phyloP scores from a whole-genome alignment of 352 stramenopile genomes.

The Globisporangium splendens region DNA sequence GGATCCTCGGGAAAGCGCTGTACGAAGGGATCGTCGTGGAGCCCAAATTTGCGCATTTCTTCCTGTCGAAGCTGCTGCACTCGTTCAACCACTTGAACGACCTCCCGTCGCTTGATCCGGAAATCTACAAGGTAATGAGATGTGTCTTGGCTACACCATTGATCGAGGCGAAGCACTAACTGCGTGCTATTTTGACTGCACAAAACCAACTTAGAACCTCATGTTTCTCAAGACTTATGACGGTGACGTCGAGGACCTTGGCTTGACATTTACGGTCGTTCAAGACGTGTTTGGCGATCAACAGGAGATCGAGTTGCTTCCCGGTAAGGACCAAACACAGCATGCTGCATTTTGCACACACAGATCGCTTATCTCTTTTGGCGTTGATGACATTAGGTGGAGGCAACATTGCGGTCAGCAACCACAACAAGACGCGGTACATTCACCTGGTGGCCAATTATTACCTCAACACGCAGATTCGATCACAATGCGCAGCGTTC shows the following conservation, averaged over 20 bases:
- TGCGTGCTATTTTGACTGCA: background rate
- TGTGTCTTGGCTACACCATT: background rate
- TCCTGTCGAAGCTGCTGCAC: slow-evolving; percentile 91
- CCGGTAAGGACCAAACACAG: slow-evolving; percentile 25
- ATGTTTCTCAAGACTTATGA: slow-evolving; percentile 96
- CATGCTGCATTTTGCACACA: too few relatives aligned
- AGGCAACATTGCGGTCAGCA: slow-evolving; percentile 85
- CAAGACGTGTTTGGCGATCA: slow-evolving; percentile 87
- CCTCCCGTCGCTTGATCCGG: slow-evolving; percentile 88
- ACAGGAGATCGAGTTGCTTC: slow-evolving; percentile 87
- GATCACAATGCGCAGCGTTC: slow-evolving; percentile 92
- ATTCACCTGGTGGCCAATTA: slow-evolving; percentile 95
- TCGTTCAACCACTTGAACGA: slow-evolving; percentile 82
- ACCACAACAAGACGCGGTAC: slow-evolving; percentile 93
- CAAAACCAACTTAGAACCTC: slow-evolving; percentile 65
- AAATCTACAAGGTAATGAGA: slow-evolving; percentile 89
- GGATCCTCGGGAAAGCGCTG: slow-evolving; percentile 94
- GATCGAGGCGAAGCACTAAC: background rate
- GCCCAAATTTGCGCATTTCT: slow-evolving; percentile 95
- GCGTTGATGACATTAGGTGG: slow-evolving; percentile 39
- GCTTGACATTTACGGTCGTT: slow-evolving; percentile 90
- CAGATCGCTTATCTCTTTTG: too few relatives aligned
- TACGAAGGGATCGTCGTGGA: slow-evolving; percentile 96
- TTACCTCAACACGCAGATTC: slow-evolving; percentile 92
- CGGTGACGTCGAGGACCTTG: slow-evolving; percentile 88